Percentiles rank a stretch among this genome's conserved stretches.
Conservation (phyloP, 176 grass and related monocot species). For the Phragmites australis region DNA sequence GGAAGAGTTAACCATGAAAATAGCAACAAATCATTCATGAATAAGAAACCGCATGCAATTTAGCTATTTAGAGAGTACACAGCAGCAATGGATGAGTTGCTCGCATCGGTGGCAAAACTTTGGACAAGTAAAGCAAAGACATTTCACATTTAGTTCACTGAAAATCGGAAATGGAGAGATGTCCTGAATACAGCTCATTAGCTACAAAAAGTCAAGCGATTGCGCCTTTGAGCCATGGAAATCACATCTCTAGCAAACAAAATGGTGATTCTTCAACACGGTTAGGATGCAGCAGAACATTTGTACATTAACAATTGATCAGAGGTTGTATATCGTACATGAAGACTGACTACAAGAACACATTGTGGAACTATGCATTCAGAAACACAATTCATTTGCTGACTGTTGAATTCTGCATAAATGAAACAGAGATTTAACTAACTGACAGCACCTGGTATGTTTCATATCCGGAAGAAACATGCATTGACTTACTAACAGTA, state of each 20-base stretch:
- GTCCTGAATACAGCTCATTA: background rate
- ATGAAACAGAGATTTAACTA: background rate
- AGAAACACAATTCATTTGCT: background rate
- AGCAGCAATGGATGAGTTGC: background rate
- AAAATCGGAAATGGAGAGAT: background rate
- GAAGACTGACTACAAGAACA: background rate
- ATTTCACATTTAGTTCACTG: background rate
- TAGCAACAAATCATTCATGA: background rate
- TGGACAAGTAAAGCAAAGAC: background rate
- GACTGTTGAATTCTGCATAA: background rate
- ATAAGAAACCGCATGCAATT: background rate
- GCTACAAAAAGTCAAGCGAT: background rate
- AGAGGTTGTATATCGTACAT: background rate
- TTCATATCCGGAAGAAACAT: background rate
- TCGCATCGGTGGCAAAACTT: background rate
- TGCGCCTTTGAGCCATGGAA: background rate
- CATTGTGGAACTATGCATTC: too few relatives aligned
- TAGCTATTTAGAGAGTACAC: background rate
- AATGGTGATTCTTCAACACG: background rate
- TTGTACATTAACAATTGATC: background rate
- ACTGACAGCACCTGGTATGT: background rate
- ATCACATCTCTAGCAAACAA: background rate
- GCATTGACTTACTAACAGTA: background rate
- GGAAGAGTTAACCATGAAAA: background rate
- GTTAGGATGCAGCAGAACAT: background rate